Evolutionary conservation across 306 rosid species (phyloP).

Genomic region (Lithocarpus polystachyus): DNA sequence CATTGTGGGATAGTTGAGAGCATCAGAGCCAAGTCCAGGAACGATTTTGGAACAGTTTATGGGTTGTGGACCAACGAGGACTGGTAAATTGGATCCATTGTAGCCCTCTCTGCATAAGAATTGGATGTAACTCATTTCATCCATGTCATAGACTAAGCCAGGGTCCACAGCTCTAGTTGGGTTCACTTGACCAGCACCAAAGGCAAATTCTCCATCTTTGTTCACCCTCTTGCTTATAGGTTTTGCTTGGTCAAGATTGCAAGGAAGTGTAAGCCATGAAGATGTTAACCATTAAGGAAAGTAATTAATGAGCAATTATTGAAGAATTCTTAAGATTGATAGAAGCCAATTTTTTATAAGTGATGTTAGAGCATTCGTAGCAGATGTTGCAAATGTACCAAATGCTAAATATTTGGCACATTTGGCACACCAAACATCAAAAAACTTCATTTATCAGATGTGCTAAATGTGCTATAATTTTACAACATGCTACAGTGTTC

Average conservation of each 20-base stretch:
- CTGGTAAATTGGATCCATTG: slow-evolving; percentile 37
- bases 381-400: too few species aligned
- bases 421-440: too few species aligned
- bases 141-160: slow-evolving; percentile 74
- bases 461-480: too few species aligned
- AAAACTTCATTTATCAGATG: too few species aligned
- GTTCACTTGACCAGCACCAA: slow-evolving; percentile 74
- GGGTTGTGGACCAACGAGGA: slow-evolving; percentile 45
- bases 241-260: slow-evolving; percentile 47
- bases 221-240: slow-evolving; percentile 59
- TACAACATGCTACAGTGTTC: too few species aligned
- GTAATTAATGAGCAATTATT: background rate
- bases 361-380: too few species aligned
- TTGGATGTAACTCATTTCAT: slow-evolving; percentile 54
- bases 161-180: slow-evolving; percentile 65
- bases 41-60: slow-evolving; percentile 62
- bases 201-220: slow-evolving; percentile 68
- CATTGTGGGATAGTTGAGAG: slow-evolving; percentile 74
- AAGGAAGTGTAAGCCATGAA: slow-evolving; percentile 13
- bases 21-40: slow-evolving; percentile 67
- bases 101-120: slow-evolving; percentile 85
- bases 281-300: slow-evolving; percentile 4
- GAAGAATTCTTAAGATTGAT: background rate
- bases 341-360: background rate
- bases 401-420: too few species aligned